Conservation (phyloP, 352 stramenopile genomes). For the Poterioochromonas sp. region DNA sequence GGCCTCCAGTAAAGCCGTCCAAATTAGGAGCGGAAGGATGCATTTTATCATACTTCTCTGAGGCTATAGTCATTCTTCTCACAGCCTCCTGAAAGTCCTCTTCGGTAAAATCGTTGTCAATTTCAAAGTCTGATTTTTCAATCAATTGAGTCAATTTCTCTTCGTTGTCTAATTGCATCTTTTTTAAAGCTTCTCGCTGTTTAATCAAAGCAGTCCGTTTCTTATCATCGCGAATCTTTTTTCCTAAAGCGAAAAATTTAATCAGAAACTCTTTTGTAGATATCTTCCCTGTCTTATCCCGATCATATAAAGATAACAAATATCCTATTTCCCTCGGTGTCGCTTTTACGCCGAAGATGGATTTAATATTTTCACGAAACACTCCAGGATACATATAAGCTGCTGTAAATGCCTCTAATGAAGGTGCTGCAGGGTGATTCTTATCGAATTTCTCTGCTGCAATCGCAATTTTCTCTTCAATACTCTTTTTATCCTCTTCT, state of each 20-base stretch:
- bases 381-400: constrained; percentile 19
- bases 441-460: constrained; percentile 28
- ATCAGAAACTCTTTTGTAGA: constrained; percentile 14
- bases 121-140: constrained; percentile 16
- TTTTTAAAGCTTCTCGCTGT: constrained; percentile 4
- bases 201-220: background rate
- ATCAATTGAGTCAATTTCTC: background rate
- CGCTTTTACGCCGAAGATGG: background rate
- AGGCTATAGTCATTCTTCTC: background rate
- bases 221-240: background rate
- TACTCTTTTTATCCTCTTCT: constrained; percentile 15
- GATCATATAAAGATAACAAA: constrained; percentile 6
- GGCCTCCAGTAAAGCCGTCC: constrained; percentile 15
- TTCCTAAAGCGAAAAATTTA: constrained; percentile 17
- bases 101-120: constrained; percentile 13
- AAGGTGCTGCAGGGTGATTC: constrained; percentile 26
- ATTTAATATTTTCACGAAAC: constrained; percentile 30
- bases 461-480: constrained; percentile 5
- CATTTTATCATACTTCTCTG: constrained; percentile 28
- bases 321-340: constrained; percentile 20
- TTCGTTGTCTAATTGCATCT: background rate
- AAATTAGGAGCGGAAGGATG: constrained; percentile 24
- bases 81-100: constrained; percentile 9
- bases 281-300: constrained; percentile 20
- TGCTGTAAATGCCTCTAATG: constrained; percentile 3